These are phyloP conservation scores for Zymoseptoria passerinii DNA, from an alignment of 2,329 filamentous ascomycete genomes.

Conservation along the genomic window DNA sequence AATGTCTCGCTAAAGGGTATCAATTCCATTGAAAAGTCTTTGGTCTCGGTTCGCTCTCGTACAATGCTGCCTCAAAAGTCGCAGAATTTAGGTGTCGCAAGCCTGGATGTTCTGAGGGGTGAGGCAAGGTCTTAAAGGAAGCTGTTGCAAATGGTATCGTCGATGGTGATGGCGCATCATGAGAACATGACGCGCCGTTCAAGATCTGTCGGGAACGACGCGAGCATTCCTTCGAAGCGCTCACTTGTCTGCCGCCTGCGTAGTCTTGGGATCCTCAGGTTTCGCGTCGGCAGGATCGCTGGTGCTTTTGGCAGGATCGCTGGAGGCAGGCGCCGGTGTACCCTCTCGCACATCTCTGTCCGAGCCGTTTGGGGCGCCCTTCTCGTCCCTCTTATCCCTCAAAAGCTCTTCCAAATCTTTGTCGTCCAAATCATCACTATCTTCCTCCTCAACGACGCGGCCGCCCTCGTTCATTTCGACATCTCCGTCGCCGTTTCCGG, in stretches of 20 bases:
- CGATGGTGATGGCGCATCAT: background rate
- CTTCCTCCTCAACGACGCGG: conserved; percentile 43
- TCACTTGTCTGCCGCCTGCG: conserved; percentile 10
- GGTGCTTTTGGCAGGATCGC: conserved; percentile 6
- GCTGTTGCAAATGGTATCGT: background rate
- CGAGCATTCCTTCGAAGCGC: background rate
- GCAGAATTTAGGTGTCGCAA: background rate
- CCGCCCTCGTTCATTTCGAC: conserved; percentile 84
- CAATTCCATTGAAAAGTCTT: conserved; percentile 10
- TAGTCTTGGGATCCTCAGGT: conserved; percentile 26
- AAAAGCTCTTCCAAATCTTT: conserved; percentile 81
- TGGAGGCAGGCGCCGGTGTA: conserved; percentile 40
- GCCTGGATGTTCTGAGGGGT: background rate
- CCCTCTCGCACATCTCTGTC: conserved; percentile 39
- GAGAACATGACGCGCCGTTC: background rate
- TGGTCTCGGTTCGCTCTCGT: background rate
- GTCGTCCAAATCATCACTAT: conserved; percentile 3
- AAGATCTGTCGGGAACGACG: background rate
- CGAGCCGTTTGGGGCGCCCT: conserved; percentile 22
- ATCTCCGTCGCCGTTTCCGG: conserved; percentile 60
- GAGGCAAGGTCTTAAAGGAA: background rate
- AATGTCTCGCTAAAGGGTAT: conserved; percentile 17
- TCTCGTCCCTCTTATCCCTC: conserved; percentile 37
- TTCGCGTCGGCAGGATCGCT: conserved; percentile 7
- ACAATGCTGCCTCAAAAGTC: background rate